Conservation (phyloP, 305 asterid genomes). For the Fraxinus latifolia region DNA sequence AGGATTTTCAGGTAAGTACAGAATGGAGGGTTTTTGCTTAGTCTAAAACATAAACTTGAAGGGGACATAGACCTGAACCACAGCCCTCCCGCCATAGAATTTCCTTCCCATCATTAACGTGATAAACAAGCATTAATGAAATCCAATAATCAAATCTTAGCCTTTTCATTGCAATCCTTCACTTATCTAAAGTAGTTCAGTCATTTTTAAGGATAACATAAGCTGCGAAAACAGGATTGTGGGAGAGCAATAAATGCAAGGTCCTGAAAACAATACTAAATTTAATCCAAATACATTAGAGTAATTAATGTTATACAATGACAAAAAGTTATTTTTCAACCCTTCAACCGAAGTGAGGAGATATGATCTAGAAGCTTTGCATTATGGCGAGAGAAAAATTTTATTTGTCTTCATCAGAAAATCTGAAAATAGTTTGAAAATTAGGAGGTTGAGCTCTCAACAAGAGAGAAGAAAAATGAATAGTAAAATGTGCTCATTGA, state of each 20-base stretch:
- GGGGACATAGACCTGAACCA: constrained; percentile 47
- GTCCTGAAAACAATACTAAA: not conserved
- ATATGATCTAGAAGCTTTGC: not conserved
- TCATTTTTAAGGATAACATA: not conserved
- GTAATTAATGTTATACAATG: constrained; percentile 14
- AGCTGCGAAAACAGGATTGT: constrained; percentile 2
- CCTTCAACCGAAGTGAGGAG: not conserved
- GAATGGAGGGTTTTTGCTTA: constrained; percentile 33
- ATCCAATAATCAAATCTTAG: constrained; percentile 19
- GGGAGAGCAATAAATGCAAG: not conserved
- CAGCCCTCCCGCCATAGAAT: constrained; percentile 34
- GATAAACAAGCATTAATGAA: constrained; percentile 23
- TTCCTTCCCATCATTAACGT: constrained; percentile 39
- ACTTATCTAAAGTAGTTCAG: constrained; percentile 3
- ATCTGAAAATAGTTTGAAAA: constrained; percentile 4
- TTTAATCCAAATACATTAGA: constrained; percentile 5
- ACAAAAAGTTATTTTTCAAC: constrained; percentile 9
- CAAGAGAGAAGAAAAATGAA: not conserved
- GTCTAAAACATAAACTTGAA: constrained; percentile 39
- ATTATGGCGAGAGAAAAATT: constrained; percentile 7
- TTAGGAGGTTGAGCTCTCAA: constrained; percentile 11
- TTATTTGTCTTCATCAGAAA: not conserved
- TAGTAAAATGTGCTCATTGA: not conserved
- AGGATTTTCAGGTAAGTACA: constrained; percentile 34
- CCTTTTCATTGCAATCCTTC: constrained; percentile 22